Evolutionary conservation across 495 filamentous ascomycete species (phyloP), one percentile per base, ranked within the genome.

Genomic region (Xeromyces bisporus): DNA sequence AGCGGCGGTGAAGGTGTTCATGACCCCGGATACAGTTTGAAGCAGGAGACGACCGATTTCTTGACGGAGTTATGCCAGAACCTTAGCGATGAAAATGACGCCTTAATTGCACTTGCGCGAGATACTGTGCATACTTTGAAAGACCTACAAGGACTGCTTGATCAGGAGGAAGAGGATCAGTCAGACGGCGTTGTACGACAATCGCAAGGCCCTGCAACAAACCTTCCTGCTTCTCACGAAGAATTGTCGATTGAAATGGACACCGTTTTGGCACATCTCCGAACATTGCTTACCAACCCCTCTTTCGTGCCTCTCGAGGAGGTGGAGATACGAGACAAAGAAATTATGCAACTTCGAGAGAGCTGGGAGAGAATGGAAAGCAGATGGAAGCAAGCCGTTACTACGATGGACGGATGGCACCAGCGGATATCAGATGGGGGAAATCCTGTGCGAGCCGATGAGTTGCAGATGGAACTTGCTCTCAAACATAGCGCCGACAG

Each of bases 261-360:
- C 15, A 51, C 51, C 2, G 73, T 87, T 1, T 62, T 96, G 34
- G 72, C 78, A 30, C 81, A 89, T 39, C 61, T 96, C 28, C 69
- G 75, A 38, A 80, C 66, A 3, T 62, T 97, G 21, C 61, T 97
- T 16, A 93, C 86, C 7, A 93, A 94, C 39, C 89, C 89, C 3
- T 87, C 81, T 6, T 97, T 96, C 51, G 89, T 94, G 18, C 80
- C 89, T 0, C 65, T 97, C n/a, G 91, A 96, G 46, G 77, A 94
- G 50, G 80, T 94, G 5, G 81, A 85, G 36, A 59, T 86, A 11
- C 70, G 87, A 17, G 87, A 97, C 36, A 79, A 91, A 26, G 86
- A 93, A 43, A 94, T 97, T 35, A 62, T 67, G 13, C 60, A 78
- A 37, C 57, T 96, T 8, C 73, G 79, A 16, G 71, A 78, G 34